These are phyloP conservation scores for Wickerhamiella kurtzmanii DNA, from an alignment of 805 yeast species.

Conservation along the genomic window DNA sequence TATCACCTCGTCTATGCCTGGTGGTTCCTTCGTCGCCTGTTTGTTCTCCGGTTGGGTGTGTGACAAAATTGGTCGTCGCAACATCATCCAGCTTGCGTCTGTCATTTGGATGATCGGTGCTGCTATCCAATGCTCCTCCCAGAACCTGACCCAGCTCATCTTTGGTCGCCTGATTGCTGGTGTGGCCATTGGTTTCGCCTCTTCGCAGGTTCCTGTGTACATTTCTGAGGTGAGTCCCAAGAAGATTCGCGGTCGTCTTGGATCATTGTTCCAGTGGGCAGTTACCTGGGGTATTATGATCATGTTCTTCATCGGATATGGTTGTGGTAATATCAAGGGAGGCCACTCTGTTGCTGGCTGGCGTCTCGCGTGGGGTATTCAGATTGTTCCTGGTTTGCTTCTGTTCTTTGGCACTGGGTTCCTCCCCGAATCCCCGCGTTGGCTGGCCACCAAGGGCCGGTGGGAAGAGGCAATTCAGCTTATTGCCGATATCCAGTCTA, in stretches of 20 bases:
- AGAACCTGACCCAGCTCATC: constrained; percentile 33
- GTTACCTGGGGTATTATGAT: constrained; percentile 52
- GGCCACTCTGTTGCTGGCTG: constrained; percentile 39
- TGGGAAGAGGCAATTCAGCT: constrained; percentile 32
- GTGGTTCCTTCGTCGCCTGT: constrained; percentile 65
- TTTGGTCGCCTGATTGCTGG: constrained; percentile 50
- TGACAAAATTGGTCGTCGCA: constrained; percentile 46
- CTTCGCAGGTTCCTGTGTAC: constrained; percentile 54
- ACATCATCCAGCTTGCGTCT: constrained; percentile 40
- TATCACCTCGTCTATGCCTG: constrained; percentile 61
- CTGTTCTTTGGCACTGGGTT: constrained; percentile 31
- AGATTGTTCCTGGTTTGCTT: constrained; percentile 39
- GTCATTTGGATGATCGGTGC: constrained; percentile 51
- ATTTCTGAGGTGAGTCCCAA: constrained; percentile 54
- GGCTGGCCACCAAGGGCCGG: constrained; percentile 36
- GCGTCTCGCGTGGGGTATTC: constrained; percentile 52
- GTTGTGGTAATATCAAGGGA: constrained; percentile 26
- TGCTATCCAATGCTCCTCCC: constrained; percentile 36
- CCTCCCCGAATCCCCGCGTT: constrained; percentile 32
- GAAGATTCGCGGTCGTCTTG: constrained; percentile 45
- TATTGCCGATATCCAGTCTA: constrained; percentile 25
- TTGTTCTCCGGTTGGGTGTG: constrained; percentile 37
- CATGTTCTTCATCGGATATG: constrained; percentile 45
- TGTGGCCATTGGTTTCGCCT: constrained; percentile 51
- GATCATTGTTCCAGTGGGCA: constrained; percentile 48